Evolutionary conservation across 176 grass and related monocot species (phyloP).

Genomic region (Poa pratensis): DNA sequence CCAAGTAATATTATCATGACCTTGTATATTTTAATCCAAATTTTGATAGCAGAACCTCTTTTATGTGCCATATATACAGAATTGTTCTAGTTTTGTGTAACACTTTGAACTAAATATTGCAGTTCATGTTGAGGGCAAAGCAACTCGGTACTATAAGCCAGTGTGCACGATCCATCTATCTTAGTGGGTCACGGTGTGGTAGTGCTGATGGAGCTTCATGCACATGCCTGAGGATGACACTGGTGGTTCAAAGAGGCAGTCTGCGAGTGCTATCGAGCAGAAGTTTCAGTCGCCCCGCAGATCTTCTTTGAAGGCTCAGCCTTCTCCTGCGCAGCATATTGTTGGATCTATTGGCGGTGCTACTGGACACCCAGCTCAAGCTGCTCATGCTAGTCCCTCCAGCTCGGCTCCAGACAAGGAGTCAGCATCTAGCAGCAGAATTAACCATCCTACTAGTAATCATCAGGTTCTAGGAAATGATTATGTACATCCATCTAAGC

Average conservation of each 20-base stretch:
- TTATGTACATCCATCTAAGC: conserved; percentile 51
- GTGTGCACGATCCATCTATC: conserved; percentile 81
- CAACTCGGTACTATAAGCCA: conserved; percentile 77
- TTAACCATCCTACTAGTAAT: conserved; percentile 27
- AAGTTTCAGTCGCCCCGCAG: conserved; percentile 45
- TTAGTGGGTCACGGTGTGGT: conserved; percentile 74
- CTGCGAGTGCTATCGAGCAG: conserved; percentile 31
- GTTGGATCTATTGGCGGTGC: conserved; percentile 50
- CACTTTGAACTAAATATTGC: conserved; percentile 35
- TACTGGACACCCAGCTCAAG: conserved; percentile 37
- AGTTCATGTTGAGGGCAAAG: conserved; percentile 95
- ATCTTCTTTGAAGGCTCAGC: conserved; percentile 50
- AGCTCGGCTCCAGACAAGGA: conserved; percentile 47
- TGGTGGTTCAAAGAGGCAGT: conserved; percentile 65
- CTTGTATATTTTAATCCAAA: background rate
- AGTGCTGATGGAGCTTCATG: conserved; percentile 70
- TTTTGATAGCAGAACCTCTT: background rate
- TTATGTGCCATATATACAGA: background rate
- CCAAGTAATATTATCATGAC: background rate
- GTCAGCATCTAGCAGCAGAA: conserved; percentile 43
- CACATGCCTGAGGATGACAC: conserved; percentile 78
- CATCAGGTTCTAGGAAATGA: conserved; percentile 41
- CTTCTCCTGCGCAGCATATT: conserved; percentile 49
- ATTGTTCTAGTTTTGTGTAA: background rate
- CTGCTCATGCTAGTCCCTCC: conserved; percentile 44